Evolutionary conservation across 176 grass and related monocot genomes (phyloP), one percentile per base, ranked within the genome.

Genomic region (Cocos nucifera): DNA sequence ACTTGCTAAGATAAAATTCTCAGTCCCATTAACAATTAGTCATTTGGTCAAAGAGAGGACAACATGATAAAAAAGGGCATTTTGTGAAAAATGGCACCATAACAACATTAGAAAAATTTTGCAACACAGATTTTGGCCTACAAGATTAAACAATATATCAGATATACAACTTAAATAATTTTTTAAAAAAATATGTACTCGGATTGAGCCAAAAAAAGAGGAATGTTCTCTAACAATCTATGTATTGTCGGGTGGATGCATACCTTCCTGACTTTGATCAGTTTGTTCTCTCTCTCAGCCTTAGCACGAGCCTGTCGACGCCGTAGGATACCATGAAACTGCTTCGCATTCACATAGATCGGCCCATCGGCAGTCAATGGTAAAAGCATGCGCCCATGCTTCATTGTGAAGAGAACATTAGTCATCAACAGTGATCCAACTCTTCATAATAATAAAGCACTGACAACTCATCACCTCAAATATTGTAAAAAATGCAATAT

Each of bases 261-360:
- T 65, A 98, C 94, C 79, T 89, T 98, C 58, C 94, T 84, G 57
- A 50, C 74, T 71, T 83, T 93, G 53, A 53, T 57, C 22, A 83
- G 56, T 52, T 72, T 88, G 19, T 86, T 81, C 17, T 73, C 63
- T 19, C 57, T 83, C 70, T 83, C 84, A 0, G 68, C 85, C 70
- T 98, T 98, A 60, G 88, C 88, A 4, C 94, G 94, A 77, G 94
- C 94, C 51, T 77, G 75, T 6, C 94, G 88, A 1, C 94, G 87
- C 4, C 87, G 88, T 44, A 98, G 77, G 56, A 98, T 98, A 23
- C 88, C 94, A 78, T 93, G 72, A 4, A 89, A 89, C 57, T 98
- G 94, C 68, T 93, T 98, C 6, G 88, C 79, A 12, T 98, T 98
- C 61, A 98, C 94, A 56, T 89, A 98, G 51, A 92, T 72, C 0